Evolutionary conservation across 768 basidiomycete genomes (phyloP), one percentile per base, ranked within the genome.

Genomic region (Calocybe gangraenosa): DNA sequence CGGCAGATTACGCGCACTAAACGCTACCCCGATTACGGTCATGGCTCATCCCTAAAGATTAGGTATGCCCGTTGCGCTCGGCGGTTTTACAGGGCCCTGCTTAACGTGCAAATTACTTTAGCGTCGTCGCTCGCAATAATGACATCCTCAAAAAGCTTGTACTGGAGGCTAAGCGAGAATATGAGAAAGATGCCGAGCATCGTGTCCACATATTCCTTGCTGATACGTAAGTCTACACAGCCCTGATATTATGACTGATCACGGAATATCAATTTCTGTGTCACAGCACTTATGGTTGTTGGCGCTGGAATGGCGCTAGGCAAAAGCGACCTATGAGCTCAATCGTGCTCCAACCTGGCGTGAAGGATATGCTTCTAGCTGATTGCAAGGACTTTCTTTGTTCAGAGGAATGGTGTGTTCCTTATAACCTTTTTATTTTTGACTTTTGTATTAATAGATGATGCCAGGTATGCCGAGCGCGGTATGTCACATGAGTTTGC

Each of bases 291-390:
- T 85, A 85, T 56, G 76, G 75, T 1, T 81, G 82, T 56, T 93
- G 91, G 91, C 74, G 87, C 46, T 91, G 87, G 84, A 92, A 89
- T 54, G 90, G 88, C 34, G 86, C 89, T 4, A 76, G 88, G 39
- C 87, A 91, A 57, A 93, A 93, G 64, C 77, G 90, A 23, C 90
- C 91, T 0, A 85, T 93, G 84, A 87, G 84, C 56, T 92, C 89
- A n/a, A 92, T 93, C 49, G 89, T 92, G 11, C 74, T 92, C 9
- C 88, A 92, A 55, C 87, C 89, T 3, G 88, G 87, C 34, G 87
- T 92, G 7, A 91, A 91, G 58, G 91, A 92, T 60, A 92, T 92
- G 88, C 79, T 92, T 47, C 68, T 92, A 18, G 78, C 82, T 8
- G 90, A 93, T 63, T 91, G 89, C 71, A 87, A 78, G 56, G 88